Evolutionary conservation across 192 early-diverging fungal genomes (phyloP).

Genomic region (Entrophospora sp.): DNA sequence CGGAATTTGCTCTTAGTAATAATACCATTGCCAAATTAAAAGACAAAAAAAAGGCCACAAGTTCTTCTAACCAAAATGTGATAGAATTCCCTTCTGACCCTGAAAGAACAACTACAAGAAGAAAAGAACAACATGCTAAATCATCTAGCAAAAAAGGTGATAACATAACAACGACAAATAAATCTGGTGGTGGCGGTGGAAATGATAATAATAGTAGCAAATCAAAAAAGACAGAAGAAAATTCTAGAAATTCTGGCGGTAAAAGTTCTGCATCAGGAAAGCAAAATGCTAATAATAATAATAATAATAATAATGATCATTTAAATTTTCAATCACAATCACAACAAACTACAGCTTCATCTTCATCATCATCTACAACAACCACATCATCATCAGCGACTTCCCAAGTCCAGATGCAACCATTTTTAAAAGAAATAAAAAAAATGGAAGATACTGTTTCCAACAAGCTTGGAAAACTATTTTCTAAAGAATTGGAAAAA

Average conservation of each 20-base stretch:
- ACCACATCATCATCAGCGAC: not conserved
- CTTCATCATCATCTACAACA: not conserved
- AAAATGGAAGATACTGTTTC: conserved; percentile 23
- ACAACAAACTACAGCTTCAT: not conserved
- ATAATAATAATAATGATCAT: too few relatives aligned
- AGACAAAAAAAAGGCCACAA: conserved; percentile 29
- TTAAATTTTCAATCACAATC: too few relatives aligned
- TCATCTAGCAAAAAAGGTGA: conserved; percentile 24
- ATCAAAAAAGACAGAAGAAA: too few relatives aligned
- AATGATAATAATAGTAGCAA: too few relatives aligned
- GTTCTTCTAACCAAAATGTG: not conserved
- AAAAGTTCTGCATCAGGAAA: too few relatives aligned
- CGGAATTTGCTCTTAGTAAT: too few relatives aligned
- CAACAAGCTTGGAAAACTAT: conserved; percentile 21
- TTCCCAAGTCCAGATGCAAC: conserved; percentile 9
- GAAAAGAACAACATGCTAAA: too few relatives aligned
- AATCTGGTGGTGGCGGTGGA: not conserved
- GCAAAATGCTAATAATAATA: too few relatives aligned
- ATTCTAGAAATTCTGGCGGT: too few relatives aligned
- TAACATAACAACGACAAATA: not conserved
- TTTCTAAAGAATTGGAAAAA: conserved; percentile 23
- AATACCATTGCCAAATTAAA: conserved; percentile 36
- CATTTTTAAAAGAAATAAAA: conserved; percentile 16
- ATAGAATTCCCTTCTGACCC: conserved; percentile 3
- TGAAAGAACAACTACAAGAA: not conserved